Conservation (phyloP, 208 protist species). For the Phytomonas serpens region DNA sequence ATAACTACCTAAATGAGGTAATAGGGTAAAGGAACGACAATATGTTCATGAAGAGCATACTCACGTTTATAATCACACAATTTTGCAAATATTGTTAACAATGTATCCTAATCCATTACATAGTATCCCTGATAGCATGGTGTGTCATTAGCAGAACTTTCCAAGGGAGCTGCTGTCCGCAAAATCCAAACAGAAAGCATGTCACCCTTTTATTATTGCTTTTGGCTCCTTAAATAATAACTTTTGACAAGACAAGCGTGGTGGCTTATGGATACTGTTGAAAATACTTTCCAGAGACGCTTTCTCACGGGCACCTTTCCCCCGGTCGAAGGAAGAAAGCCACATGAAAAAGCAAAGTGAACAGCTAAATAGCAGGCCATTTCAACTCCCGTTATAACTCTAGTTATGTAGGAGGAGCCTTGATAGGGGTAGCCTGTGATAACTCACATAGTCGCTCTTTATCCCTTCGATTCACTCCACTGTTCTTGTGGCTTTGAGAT, state of each 20-base stretch:
- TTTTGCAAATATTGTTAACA: not conserved
- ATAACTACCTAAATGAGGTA: not conserved
- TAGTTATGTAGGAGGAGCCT: not conserved
- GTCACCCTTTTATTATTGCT: not conserved
- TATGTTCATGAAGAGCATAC: conserved; percentile 4
- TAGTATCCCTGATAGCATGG: not conserved
- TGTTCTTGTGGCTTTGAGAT: not conserved
- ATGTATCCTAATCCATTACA: not conserved
- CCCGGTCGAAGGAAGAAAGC: not conserved
- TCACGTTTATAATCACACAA: not conserved
- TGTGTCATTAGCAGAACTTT: not conserved
- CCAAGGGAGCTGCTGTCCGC: not conserved
- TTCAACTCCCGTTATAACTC: not conserved
- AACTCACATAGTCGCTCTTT: not conserved
- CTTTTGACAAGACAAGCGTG: not conserved
- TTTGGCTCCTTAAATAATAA: not conserved
- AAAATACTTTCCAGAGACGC: not conserved
- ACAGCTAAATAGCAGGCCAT: not conserved
- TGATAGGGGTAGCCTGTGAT: not conserved
- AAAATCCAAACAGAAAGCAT: not conserved
- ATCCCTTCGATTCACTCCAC: not conserved
- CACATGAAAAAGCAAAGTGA: not conserved
- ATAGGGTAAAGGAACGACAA: not conserved
- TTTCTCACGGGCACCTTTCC: not conserved
- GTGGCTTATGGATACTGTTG: not conserved